A percentile compares a stretch with the other conserved stretches of the same genome.
These are phyloP conservation scores for Phytophthora tubulina DNA, from an alignment of 352 stramenopile genomes.

Conservation along the genomic window DNA sequence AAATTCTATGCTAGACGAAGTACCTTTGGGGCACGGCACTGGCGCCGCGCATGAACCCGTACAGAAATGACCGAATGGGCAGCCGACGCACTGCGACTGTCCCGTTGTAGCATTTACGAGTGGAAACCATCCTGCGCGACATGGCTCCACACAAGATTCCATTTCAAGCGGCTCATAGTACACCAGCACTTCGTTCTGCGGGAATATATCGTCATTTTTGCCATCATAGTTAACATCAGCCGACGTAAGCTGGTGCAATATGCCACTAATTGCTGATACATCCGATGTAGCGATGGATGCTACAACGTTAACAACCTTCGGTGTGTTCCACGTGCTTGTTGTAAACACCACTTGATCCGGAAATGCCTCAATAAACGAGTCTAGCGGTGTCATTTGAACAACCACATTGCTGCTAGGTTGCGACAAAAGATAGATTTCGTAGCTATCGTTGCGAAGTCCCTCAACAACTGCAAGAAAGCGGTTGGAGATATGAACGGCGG, in stretches of 20 bases:
- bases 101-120: constrained; percentile 47
- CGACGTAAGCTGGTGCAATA: constrained; percentile 51
- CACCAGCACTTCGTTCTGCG: constrained; percentile 55
- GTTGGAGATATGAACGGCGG: constrained; percentile 60
- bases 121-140: constrained; percentile 63
- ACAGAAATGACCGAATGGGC: constrained; percentile 62
- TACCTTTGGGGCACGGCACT: constrained; percentile 51
- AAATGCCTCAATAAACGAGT: constrained; percentile 40
- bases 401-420: constrained; percentile 51
- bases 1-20: constrained; percentile 45
- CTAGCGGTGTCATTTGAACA: constrained; percentile 38
- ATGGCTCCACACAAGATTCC: constrained; percentile 57
- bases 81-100: constrained; percentile 50
- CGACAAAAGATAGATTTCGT: constrained; percentile 56
- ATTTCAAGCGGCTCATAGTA: constrained; percentile 65
- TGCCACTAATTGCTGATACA: constrained; percentile 24
- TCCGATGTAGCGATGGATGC: constrained; percentile 14
- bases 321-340: constrained; percentile 44
- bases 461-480: constrained; percentile 60
- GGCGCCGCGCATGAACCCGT: constrained; percentile 51
- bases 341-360: constrained; percentile 52
- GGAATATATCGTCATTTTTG: constrained; percentile 40
- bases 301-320: constrained; percentile 49
- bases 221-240: constrained; percentile 53
- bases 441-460: constrained; percentile 58